Evolutionary conservation across 495 filamentous ascomycete species (phyloP), one percentile per base, ranked within the genome.

Genomic region (Peziza echinospora): DNA sequence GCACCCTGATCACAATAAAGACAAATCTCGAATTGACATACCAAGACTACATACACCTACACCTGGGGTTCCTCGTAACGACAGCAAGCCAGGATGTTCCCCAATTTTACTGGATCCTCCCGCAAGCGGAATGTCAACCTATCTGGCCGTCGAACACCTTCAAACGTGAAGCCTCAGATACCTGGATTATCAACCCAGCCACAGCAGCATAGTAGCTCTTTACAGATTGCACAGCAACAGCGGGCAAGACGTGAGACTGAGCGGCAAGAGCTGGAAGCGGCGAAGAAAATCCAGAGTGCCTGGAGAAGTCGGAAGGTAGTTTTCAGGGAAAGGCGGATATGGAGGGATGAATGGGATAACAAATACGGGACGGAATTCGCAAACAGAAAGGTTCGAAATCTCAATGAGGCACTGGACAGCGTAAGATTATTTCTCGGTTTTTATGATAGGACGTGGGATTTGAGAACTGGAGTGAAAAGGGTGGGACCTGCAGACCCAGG

Each of bases 71-170:
- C n/a, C n/a, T n/a, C n/a, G n/a, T n/a, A n/a, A n/a, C n/a, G n/a
- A n/a, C n/a, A n/a, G n/a, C n/a, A n/a, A n/a, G n/a, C n/a, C n/a
- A n/a, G n/a, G n/a, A 96, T 96, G 87, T 92, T 87, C 62, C 76
- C 77, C 47, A 80, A 77, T 30, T 97, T 97, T 63, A 87, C 81
- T 23, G 89, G 89, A 47, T 82, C 61, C 65, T 79, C 85, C 53
- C 76, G 84, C 53, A 80, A 78, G 47, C 79, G 89, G 45, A 82
- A 93, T 60, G 84, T 97, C 52, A 93, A 97, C 62, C 78, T 97
- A 48, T 87, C 83, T 44, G 91, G 86, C 53, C 81, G 51, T 73
- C 75, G 54, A 67, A 62, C 47, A 83, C 89, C 62, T 77, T 82
- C 23, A 83, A 85, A 62, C 75, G 77, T 49, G 64, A 72, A 58